These are phyloP conservation scores for Phytophthora foliorum DNA, from an alignment of 352 stramenopile genomes.

Conservation along the genomic window DNA sequence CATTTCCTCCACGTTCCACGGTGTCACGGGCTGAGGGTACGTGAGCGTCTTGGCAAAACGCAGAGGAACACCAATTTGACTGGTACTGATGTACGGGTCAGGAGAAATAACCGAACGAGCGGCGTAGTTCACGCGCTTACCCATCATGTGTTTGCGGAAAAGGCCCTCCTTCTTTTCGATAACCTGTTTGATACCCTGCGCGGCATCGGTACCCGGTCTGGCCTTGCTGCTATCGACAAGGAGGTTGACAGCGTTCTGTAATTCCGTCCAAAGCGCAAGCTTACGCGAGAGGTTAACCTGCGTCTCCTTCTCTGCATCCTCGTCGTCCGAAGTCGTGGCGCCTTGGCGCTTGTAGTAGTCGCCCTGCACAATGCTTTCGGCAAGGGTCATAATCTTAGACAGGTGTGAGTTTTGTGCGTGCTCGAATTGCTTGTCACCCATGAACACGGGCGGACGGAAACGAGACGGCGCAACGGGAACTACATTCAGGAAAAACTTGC, in stretches of 20 bases:
- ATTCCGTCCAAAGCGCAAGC: constrained; percentile 96
- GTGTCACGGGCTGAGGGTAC: constrained; percentile 98
- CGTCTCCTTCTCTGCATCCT: constrained; percentile 58
- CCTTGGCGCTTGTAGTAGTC: constrained; percentile 71
- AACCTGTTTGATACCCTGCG: constrained; percentile 96
- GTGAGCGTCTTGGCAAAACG: constrained; percentile 98
- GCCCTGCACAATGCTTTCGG: constrained; percentile 90
- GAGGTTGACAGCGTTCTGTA: constrained; percentile 95
- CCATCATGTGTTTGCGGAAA: constrained; percentile 98
- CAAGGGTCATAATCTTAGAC: constrained; percentile 94
- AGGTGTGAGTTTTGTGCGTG: constrained; percentile 98
- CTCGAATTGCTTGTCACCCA: constrained; percentile 97
- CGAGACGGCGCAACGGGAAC: constrained; percentile 97
- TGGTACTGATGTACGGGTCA: constrained; percentile 99
- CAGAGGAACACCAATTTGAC: constrained; percentile 99
- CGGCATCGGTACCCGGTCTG: constrained; percentile 68
- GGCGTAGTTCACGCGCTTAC: constrained; percentile 99
- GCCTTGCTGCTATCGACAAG: constrained; percentile 88
- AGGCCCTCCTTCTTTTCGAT: constrained; percentile 99
- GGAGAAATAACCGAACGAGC: constrained; percentile 99
- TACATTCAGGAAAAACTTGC: constrained; percentile 97
- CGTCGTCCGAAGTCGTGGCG: constrained; percentile 61
- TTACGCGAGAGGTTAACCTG: constrained; percentile 91
- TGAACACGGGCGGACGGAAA: constrained; percentile 98
- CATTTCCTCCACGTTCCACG: constrained; percentile 98